Evolutionary conservation across 1,139 yeast species (phyloP), one percentile per base, ranked within the genome.

Genomic region (Kodamaea suecica): DNA sequence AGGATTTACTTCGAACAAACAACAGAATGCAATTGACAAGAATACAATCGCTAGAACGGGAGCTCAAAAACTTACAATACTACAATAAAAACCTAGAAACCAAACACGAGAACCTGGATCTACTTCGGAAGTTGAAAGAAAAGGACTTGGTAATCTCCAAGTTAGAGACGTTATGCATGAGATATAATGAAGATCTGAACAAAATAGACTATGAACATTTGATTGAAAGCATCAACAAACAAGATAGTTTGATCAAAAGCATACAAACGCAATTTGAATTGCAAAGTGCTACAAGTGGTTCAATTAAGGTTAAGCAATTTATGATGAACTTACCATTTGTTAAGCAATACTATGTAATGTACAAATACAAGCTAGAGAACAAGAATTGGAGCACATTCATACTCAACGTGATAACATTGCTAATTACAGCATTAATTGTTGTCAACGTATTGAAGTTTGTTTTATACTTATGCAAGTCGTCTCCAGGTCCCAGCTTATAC

Each of bases 321-420:
- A 4, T 63, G 13, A 28, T 40, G 5, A 55, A 50, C 27, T 39
- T 65, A 12, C 72, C 72, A 2, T 51, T 64, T 25, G 37, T 64
- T 11, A 63, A 59, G 35, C 68, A 65, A 35, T 59, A 60, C 39
- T 54, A 53, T 30, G 40, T 50, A 33, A 59, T 49, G 33, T 53
- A 45, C 42, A 53, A 54, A 30, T 62, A 63, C 31, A 56, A 50
- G 36, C 48, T 56, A 23, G 59, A 52, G 5, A 52, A 50, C 23
- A 52, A 47, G 31, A 52, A 43, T 28, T 16, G 41, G 7, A 60
- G 59, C 10, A 31, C 49, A 11, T 15, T 59, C 6, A 21, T 55
- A 3, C 28, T 61, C 4, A 59, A 61, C 36, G 31, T 47, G 1
- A 23, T 55, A 4, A 46, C 63, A 5, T 34, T 65, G 20, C 19